These are phyloP conservation scores for Podosphaera aphanis DNA, from an alignment of 2,329 filamentous ascomycete species.

Conservation along the genomic window DNA sequence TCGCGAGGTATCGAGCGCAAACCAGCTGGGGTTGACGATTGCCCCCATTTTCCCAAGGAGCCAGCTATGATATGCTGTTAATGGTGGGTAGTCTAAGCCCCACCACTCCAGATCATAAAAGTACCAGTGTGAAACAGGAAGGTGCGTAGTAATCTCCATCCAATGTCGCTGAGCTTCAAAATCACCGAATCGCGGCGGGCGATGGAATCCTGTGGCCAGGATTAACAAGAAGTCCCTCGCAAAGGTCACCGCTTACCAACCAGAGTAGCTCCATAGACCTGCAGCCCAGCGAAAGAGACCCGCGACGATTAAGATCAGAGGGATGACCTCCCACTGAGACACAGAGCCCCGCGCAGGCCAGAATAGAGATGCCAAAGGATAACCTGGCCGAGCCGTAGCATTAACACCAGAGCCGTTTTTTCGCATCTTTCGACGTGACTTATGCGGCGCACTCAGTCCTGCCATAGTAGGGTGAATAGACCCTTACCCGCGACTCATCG, in stretches of 20 bases:
- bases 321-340: conserved; percentile 82
- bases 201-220: conserved; percentile 36
- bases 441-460: not conserved
- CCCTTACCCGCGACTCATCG: too few species aligned
- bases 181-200: conserved; percentile 82
- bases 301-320: conserved; percentile 69
- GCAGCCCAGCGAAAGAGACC: conserved; percentile 85
- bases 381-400: conserved; percentile 37
- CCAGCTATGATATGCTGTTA: conserved; percentile 98
- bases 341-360: conserved; percentile 69
- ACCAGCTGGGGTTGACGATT: conserved; percentile 64
- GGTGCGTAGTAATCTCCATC: conserved; percentile 86
- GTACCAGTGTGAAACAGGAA: conserved; percentile 90
- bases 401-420: not conserved
- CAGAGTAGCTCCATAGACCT: conserved; percentile 86
- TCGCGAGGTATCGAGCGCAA: conserved; percentile 60
- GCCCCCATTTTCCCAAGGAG: conserved; percentile 68
- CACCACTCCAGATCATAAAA: conserved; percentile 93
- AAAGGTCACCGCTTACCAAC: conserved; percentile 20
- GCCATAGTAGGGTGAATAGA: too few species aligned
- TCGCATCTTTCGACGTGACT: not conserved
- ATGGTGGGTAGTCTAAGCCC: conserved; percentile 90
- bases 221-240: conserved; percentile 2
- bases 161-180: conserved; percentile 96
- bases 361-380: conserved; percentile 80